Conservation (phyloP, 2,329 filamentous ascomycete species). For the Penicillium sp. region DNA sequence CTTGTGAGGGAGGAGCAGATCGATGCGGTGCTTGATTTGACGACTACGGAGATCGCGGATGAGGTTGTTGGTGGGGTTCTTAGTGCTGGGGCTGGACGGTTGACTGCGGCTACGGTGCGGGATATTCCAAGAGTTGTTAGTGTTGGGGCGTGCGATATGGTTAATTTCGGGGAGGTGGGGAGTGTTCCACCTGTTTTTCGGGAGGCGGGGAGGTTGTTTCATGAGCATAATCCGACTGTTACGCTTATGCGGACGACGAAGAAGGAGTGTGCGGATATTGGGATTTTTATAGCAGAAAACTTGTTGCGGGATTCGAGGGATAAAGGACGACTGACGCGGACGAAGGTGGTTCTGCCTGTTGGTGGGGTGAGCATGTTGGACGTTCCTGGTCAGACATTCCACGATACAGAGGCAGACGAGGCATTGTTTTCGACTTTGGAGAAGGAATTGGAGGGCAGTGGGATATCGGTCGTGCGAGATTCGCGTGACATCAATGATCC, state of each 20-base stretch:
- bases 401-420: constrained; percentile 49
- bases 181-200: constrained; percentile 49
- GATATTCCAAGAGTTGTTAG: constrained; percentile 60
- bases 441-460: constrained; percentile 48
- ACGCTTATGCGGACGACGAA: constrained; percentile 64
- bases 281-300: constrained; percentile 55
- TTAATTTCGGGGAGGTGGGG: constrained; percentile 59
- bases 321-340: constrained; percentile 21
- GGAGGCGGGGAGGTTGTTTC: constrained; percentile 40
- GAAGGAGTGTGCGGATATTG: constrained; percentile 58
- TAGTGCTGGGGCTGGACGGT: constrained; percentile 55
- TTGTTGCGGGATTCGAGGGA: constrained; percentile 43
- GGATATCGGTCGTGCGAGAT: constrained; percentile 52
- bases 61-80: constrained; percentile 62
- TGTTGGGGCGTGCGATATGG: constrained; percentile 58
- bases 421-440: constrained; percentile 50
- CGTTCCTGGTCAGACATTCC: constrained; percentile 53
- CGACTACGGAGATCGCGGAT: constrained; percentile 68
- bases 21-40: constrained; percentile 68
- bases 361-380: constrained; percentile 63
- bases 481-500: constrained; percentile 33
- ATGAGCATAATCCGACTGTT: constrained; percentile 64
- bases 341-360: constrained; percentile 55
- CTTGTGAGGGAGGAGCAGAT: constrained; percentile 57
- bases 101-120: constrained; percentile 56